Percentiles rank a stretch among this genome's conserved stretches.
Conservation (phyloP, 2,329 filamentous ascomycete species). For the Graphilbum fragrans region DNA sequence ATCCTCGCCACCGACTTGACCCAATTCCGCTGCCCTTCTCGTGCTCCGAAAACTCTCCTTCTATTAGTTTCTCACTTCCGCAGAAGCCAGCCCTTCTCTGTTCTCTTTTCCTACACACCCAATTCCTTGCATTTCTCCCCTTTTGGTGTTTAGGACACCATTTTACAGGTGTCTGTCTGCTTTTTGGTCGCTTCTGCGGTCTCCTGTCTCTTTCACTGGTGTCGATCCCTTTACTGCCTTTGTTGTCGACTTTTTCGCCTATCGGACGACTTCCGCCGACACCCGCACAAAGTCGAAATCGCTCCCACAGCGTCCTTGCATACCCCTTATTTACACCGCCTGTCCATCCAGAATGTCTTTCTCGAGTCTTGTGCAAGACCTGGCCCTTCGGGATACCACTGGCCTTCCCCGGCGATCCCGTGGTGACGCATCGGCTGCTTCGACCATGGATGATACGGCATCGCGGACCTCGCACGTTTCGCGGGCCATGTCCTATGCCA, state of each 20-base stretch:
- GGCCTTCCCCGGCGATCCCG: constrained; percentile 31
- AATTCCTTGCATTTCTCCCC: too few species aligned
- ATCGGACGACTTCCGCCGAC: too few species aligned
- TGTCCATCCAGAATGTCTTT: constrained; percentile 42
- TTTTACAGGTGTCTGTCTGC: background rate
- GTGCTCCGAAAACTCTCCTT: too few species aligned
- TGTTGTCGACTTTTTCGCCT: background rate
- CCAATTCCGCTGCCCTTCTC: too few species aligned
- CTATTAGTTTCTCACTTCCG: too few species aligned
- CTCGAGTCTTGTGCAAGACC: constrained; percentile 54
- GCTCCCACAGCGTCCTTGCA: too few species aligned
- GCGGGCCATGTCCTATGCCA: constrained; percentile 52
- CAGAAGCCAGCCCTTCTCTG: too few species aligned
- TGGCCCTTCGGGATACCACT: constrained; percentile 44
- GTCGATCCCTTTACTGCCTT: too few species aligned
- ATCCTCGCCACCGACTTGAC: too few species aligned
- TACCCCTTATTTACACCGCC: background rate
- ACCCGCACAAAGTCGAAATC: too few species aligned
- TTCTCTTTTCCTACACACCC: too few species aligned
- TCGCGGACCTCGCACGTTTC: constrained; percentile 51
- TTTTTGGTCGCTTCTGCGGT: background rate
- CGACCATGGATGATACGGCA: constrained; percentile 45
- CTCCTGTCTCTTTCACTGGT: background rate
- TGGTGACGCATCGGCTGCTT: constrained; percentile 30
- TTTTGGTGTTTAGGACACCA: too few species aligned